phyloP scores from a whole-genome alignment of 306 rosid genomes.

The Heteromeles arbutifolia region DNA sequence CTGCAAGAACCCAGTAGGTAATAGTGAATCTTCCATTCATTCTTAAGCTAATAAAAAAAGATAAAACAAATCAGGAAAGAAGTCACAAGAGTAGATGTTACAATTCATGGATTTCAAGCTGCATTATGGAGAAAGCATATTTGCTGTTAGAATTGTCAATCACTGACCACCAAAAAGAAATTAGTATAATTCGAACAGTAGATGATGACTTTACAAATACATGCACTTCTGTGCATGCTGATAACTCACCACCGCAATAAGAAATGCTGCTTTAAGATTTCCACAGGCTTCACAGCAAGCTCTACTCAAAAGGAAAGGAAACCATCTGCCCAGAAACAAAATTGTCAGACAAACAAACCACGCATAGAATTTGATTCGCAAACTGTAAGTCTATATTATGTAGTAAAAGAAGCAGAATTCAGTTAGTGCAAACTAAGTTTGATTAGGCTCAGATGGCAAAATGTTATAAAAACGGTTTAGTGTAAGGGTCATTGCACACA shows the following conservation, averaged over 20 bases:
- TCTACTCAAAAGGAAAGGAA: conserved; percentile 75
- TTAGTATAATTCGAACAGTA: neutral
- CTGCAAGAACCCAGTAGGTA: neutral
- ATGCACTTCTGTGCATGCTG: neutral
- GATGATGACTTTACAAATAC: neutral
- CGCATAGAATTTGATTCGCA: neutral
- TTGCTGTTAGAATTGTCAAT: neutral
- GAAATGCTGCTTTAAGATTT: conserved; percentile 98
- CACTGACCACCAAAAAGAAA: neutral
- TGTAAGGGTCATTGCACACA: neutral
- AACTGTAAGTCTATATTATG: neutral
- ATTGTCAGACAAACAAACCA: conserved; percentile 18
- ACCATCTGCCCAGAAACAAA: conserved; percentile 62
- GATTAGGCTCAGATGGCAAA: neutral
- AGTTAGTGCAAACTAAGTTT: neutral
- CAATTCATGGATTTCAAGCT: neutral
- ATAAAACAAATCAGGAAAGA: neutral
- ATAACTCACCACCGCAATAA: conserved; percentile 89
- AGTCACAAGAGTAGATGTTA: neutral
- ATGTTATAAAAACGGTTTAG: neutral
- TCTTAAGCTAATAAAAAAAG: neutral
- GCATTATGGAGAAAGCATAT: neutral
- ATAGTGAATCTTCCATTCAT: neutral
- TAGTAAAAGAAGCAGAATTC: neutral
- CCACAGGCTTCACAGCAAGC: conserved; percentile 99